Conservation (phyloP, 768 basidiomycete genomes). For the Suillus ampliporus region DNA sequence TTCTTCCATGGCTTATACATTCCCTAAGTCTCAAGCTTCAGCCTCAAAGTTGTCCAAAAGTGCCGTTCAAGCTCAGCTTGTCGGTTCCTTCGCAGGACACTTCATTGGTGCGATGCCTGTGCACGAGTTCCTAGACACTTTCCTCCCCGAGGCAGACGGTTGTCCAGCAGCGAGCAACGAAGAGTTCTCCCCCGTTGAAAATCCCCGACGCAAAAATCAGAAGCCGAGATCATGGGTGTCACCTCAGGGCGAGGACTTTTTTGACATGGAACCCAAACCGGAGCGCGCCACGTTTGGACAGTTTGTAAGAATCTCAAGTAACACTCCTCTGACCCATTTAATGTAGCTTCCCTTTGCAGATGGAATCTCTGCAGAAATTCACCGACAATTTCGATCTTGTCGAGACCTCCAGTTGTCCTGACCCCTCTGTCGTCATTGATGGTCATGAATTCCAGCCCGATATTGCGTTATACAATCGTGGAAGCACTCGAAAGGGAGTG, state of each 20-base stretch:
- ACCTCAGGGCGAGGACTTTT: too few relatives aligned
- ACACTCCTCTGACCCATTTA: not conserved
- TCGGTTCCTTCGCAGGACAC: not conserved
- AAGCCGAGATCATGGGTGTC: too few relatives aligned
- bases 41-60: not conserved
- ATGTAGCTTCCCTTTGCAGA: not conserved
- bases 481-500: not conserved
- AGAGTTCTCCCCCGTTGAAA: too few relatives aligned
- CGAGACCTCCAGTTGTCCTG: not conserved
- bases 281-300: too few relatives aligned
- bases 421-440: not conserved
- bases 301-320: not conserved
- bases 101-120: not conserved
- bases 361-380: not conserved
- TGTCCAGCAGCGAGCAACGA: not conserved
- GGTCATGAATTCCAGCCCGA: not conserved
- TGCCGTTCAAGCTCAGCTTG: not conserved
- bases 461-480: not conserved
- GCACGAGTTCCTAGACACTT: not conserved
- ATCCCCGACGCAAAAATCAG: too few relatives aligned
- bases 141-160: not conserved
- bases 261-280: too few relatives aligned
- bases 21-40: not conserved
- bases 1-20: not conserved
- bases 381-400: slow-evolving; percentile 4